Evolutionary conservation across 1,284 basidiomycete genomes (phyloP).

Genomic region (Rhodotorula mucilaginosa): DNA sequence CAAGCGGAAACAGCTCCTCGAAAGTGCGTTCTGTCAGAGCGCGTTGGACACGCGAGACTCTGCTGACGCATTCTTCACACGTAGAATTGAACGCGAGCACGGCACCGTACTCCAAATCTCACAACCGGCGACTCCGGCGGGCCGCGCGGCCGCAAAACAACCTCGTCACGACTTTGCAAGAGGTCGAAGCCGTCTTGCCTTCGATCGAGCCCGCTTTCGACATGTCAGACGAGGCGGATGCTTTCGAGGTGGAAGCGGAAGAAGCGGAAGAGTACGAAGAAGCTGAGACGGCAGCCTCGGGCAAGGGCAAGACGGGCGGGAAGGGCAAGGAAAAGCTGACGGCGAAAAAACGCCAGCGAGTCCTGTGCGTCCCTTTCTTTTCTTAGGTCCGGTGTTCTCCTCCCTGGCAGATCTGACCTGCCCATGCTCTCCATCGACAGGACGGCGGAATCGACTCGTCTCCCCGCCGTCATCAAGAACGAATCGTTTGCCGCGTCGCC

Average conservation of each 20-base stretch:
- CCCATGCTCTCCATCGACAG: constrained; percentile 50
- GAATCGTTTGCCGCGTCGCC: constrained; percentile 66
- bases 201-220: constrained; percentile 43
- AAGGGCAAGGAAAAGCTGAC: constrained; percentile 59
- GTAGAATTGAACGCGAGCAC: constrained; percentile 59
- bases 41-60: constrained; percentile 35
- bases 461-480: constrained; percentile 68
- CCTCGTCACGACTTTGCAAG: constrained; percentile 60
- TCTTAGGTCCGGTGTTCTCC: too few species aligned
- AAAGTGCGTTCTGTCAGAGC: constrained; percentile 53
- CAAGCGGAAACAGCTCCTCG: constrained; percentile 66
- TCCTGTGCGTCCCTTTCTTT: constrained; percentile 58
- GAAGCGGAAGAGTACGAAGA: constrained; percentile 50
- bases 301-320: constrained; percentile 45
- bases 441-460: constrained; percentile 63
- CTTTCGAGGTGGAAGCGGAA: constrained; percentile 46
- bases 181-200: constrained; percentile 60
- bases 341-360: constrained; percentile 64
- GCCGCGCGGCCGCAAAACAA: constrained; percentile 62
- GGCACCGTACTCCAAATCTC: constrained; percentile 70
- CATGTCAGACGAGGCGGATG: constrained; percentile 52
- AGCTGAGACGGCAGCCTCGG: constrained; percentile 14
- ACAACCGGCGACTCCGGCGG: constrained; percentile 66
- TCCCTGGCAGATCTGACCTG: background rate
- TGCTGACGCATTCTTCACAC: background rate